These are phyloP conservation scores for Apiospora aurea DNA, from an alignment of 2,329 filamentous ascomycete genomes.

Conservation along the genomic window DNA sequence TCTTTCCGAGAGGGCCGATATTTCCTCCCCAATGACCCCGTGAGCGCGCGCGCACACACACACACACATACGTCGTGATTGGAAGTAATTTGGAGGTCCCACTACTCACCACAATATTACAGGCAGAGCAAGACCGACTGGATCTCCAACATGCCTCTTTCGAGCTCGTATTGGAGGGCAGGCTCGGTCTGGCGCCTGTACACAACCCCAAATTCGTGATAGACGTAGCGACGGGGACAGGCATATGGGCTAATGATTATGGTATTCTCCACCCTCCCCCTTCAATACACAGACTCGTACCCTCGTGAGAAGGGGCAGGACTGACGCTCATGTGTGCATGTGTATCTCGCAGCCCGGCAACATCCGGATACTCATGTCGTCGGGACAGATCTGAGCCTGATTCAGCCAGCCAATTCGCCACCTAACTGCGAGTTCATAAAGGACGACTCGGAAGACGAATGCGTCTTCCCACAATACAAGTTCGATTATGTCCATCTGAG, in stretches of 20 bases:
- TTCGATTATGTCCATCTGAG: conserved; percentile 25
- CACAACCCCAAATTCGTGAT: conserved; percentile 19
- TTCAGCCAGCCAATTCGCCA: conserved; percentile 12
- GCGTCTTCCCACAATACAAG: conserved; percentile 19
- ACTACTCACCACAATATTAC: neutral
- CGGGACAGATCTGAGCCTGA: conserved; percentile 25
- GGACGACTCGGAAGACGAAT: conserved; percentile 25
- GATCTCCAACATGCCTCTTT: conserved; percentile 25
- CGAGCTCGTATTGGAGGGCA: neutral
- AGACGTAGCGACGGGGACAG: conserved; percentile 25
- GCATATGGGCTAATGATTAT: conserved; percentile 24
- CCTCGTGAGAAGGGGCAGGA: neutral
- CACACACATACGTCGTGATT: neutral
- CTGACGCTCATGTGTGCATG: neutral
- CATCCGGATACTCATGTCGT: conserved; percentile 22
- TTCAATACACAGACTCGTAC: neutral
- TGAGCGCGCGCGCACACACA: neutral
- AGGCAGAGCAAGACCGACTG: conserved; percentile 27
- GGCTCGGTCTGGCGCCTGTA: conserved; percentile 11
- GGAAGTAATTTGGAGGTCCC: too few relatives aligned
- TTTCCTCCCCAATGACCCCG: conserved; percentile 3
- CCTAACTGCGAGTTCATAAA: conserved; percentile 24
- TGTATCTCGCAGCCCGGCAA: neutral
- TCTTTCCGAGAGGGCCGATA: conserved; percentile 18
- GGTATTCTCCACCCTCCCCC: neutral